phyloP scores from a whole-genome alignment of 2,329 filamentous ascomycete species.

The Piedraia hortae region DNA sequence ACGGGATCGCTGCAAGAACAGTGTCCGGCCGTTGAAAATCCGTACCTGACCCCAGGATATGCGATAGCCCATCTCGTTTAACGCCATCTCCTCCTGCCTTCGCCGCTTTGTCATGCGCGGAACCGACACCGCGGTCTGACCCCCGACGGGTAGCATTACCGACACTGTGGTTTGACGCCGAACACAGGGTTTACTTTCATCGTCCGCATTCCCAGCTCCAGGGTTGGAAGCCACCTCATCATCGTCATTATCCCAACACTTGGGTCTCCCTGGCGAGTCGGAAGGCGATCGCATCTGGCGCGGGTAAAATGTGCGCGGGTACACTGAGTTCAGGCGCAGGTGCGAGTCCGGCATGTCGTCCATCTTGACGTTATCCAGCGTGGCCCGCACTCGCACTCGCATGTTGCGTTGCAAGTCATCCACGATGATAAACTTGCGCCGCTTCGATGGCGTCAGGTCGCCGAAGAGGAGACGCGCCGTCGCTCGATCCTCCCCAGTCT shows the following conservation, averaged over 20 bases:
- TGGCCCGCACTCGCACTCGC: slow-evolving; percentile 67
- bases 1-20: slow-evolving; percentile 81
- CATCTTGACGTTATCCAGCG: slow-evolving; percentile 78
- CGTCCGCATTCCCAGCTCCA: no score
- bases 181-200: slow-evolving; percentile 6
- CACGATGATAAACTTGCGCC: slow-evolving; percentile 87
- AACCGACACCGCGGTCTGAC: slow-evolving; percentile 43
- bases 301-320: slow-evolving; percentile 72
- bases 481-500: slow-evolving; percentile 26
- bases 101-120: slow-evolving; percentile 43
- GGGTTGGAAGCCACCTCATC: slow-evolving; percentile 25
- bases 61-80: slow-evolving; percentile 80
- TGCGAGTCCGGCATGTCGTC: slow-evolving; percentile 91
- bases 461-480: slow-evolving; percentile 50
- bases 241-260: slow-evolving; percentile 40
- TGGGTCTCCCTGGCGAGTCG: slow-evolving; percentile 43
- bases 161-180: slow-evolving; percentile 22
- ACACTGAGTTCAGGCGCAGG: slow-evolving; percentile 70
- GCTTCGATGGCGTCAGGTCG: slow-evolving; percentile 66
- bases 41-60: slow-evolving; percentile 94
- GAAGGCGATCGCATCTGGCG: slow-evolving; percentile 77
- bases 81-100: slow-evolving; percentile 55
- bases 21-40: slow-evolving; percentile 59
- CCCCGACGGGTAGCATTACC: slow-evolving; percentile 32
- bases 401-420: slow-evolving; percentile 63